A percentile compares a stretch with the other conserved stretches of the same genome.
Evolutionary conservation across 371 early-diverging fungal species (phyloP).

Genomic region (Mortierella sp.): DNA sequence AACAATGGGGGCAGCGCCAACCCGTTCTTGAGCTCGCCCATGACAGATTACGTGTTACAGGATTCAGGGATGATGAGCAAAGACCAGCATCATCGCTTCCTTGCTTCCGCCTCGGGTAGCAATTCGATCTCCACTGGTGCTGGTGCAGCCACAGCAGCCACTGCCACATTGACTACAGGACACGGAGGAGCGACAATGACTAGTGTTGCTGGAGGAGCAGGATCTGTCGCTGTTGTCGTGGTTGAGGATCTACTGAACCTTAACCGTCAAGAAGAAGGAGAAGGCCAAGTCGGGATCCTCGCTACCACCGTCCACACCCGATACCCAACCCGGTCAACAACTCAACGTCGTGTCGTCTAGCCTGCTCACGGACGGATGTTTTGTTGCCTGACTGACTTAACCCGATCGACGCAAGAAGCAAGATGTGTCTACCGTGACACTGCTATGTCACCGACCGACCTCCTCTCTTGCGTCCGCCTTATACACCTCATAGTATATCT

Average conservation of each 20-base stretch:
- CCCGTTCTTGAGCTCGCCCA: not conserved
- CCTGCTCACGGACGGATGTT: not conserved
- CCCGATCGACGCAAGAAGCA: not conserved
- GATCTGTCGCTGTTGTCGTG: conserved; percentile 9
- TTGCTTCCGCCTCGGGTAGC: not conserved
- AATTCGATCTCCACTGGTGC: not conserved
- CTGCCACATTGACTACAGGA: not conserved
- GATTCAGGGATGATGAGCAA: conserved; percentile 2
- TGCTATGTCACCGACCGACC: not conserved
- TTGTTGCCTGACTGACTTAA: not conserved
- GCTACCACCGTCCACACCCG: conserved; percentile 6
- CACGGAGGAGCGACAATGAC: not conserved
- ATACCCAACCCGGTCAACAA: conserved; percentile 9
- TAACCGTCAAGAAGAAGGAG: conserved; percentile 9
- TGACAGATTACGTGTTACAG: not conserved
- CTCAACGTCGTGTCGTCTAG: not conserved
- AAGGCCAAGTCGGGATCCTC: conserved; percentile 5
- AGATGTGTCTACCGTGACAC: not conserved
- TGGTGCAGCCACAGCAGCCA: not conserved
- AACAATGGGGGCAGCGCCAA: not conserved
- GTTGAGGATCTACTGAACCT: conserved; percentile 11
- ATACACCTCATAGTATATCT: not conserved
- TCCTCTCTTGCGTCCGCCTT: not conserved
- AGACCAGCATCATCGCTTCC: not conserved
- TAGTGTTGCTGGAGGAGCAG: not conserved